Conservation (phyloP, 345 rosid genomes). For the Theobroma cacao region DNA sequence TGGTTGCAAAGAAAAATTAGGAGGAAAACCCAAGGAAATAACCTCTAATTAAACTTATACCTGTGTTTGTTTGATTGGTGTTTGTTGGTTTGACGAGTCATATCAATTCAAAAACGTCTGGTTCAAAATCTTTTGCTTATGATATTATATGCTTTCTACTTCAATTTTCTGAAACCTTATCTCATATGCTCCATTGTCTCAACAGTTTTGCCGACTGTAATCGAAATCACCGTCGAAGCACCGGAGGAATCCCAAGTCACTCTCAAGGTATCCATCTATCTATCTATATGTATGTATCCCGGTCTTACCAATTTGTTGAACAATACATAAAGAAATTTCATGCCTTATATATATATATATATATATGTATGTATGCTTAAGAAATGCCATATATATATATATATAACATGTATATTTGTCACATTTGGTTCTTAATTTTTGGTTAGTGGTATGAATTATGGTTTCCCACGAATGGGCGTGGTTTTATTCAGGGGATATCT, state of each 20-base stretch:
- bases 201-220: conserved; percentile 71
- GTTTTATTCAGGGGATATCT: conserved; percentile 66
- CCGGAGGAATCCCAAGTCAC: conserved; percentile 81
- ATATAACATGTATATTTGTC: neutral
- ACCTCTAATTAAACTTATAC: neutral
- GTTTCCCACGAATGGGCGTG: too few relatives aligned
- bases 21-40: neutral
- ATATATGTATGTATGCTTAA: too few relatives aligned
- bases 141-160: neutral
- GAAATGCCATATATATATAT: too few relatives aligned
- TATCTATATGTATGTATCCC: too few relatives aligned
- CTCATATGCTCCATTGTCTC: neutral
- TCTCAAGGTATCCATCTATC: conserved; percentile 67
- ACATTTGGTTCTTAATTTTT: neutral
- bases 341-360: too few relatives aligned
- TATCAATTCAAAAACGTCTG: neutral
- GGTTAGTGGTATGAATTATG: too few relatives aligned
- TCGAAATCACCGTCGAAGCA: conserved; percentile 68
- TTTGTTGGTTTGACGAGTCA: neutral
- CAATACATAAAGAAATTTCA: too few relatives aligned
- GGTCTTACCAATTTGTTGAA: too few relatives aligned
- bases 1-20: conserved; percentile 24
- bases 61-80: neutral
- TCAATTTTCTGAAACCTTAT: neutral
- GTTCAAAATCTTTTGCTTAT: neutral